Percentiles rank a stretch among this genome's conserved stretches.
These are phyloP conservation scores for Talaromyces verruculosus DNA, from an alignment of 2,329 filamentous ascomycete genomes.

Conservation along the genomic window DNA sequence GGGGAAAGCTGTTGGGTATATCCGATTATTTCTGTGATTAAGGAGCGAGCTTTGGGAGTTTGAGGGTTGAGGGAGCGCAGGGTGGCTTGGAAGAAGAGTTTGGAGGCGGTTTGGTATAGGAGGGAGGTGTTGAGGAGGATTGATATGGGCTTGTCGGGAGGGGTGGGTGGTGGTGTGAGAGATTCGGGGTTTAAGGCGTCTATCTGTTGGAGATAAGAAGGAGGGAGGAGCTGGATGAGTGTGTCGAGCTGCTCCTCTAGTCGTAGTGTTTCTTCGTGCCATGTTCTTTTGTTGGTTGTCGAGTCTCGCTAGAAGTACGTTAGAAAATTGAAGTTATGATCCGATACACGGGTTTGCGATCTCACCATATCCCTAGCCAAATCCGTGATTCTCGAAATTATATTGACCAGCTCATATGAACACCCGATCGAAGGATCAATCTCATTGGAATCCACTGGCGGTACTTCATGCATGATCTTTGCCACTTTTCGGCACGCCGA, in stretches of 20 bases:
- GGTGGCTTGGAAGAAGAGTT: slow-evolving; percentile 23
- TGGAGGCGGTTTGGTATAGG: slow-evolving; percentile 21
- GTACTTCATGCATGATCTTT: slow-evolving; percentile 21
- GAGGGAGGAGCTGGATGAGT: slow-evolving; percentile 19
- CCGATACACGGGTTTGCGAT: not conserved
- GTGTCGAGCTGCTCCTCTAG: slow-evolving; percentile 20
- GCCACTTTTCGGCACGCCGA: slow-evolving; percentile 23
- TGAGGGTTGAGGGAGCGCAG: slow-evolving; percentile 17
- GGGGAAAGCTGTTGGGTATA: slow-evolving; percentile 21
- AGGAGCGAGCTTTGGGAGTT: slow-evolving; percentile 9
- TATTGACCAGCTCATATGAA: slow-evolving; percentile 22
- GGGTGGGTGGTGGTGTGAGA: not conserved
- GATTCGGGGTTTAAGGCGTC: not conserved
- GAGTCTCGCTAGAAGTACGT: slow-evolving; percentile 6
- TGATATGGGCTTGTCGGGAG: slow-evolving; percentile 1
- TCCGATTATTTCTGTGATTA: slow-evolving; percentile 18
- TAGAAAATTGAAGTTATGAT: not conserved
- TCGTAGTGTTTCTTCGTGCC: not conserved
- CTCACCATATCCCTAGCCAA: slow-evolving; percentile 22
- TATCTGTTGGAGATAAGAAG: not conserved
- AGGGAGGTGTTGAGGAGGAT: slow-evolving; percentile 21
- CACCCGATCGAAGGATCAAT: slow-evolving; percentile 23
- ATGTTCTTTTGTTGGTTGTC: not conserved
- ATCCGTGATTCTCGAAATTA: slow-evolving; percentile 22
- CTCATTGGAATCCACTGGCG: slow-evolving; percentile 17